Conservation (phyloP, 2,329 filamentous ascomycete species). For the Myriosclerotinia scirpicola region DNA sequence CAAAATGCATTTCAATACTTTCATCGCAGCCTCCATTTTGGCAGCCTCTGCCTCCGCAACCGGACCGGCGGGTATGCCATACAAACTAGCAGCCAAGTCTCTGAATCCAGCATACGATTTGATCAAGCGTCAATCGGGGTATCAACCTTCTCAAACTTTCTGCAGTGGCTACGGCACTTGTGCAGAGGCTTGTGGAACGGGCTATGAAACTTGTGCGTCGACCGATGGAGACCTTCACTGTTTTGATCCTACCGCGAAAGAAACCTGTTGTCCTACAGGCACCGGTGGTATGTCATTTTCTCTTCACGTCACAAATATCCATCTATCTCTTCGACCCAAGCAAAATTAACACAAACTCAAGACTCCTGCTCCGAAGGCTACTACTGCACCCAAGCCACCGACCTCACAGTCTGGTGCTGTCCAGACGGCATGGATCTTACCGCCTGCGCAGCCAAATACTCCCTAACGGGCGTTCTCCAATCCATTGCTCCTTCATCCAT, state of each 20-base stretch:
- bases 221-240: slow-evolving; percentile 19
- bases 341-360: not conserved
- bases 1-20: slow-evolving; percentile 9
- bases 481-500: not conserved
- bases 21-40: slow-evolving; percentile 7
- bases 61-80: not conserved
- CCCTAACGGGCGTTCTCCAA: slow-evolving; percentile 49
- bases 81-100: slow-evolving; percentile 20
- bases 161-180: slow-evolving; percentile 19
- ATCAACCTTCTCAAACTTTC: slow-evolving; percentile 20
- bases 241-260: slow-evolving; percentile 13
- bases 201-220: slow-evolving; percentile 19
- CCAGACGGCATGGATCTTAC: slow-evolving; percentile 51
- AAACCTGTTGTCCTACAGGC: slow-evolving; percentile 20
- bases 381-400: slow-evolving; percentile 59
- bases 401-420: slow-evolving; percentile 59
- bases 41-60: not conserved
- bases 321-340: not conserved
- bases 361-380: slow-evolving; percentile 42
- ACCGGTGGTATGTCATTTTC: slow-evolving; percentile 19
- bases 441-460: slow-evolving; percentile 54
- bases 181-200: slow-evolving; percentile 20
- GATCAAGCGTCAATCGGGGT: slow-evolving; percentile 22
- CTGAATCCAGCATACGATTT: slow-evolving; percentile 5
- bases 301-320: not conserved